These are phyloP conservation scores for Cytospora mali DNA, from an alignment of 2,329 filamentous ascomycete genomes.

Conservation along the genomic window DNA sequence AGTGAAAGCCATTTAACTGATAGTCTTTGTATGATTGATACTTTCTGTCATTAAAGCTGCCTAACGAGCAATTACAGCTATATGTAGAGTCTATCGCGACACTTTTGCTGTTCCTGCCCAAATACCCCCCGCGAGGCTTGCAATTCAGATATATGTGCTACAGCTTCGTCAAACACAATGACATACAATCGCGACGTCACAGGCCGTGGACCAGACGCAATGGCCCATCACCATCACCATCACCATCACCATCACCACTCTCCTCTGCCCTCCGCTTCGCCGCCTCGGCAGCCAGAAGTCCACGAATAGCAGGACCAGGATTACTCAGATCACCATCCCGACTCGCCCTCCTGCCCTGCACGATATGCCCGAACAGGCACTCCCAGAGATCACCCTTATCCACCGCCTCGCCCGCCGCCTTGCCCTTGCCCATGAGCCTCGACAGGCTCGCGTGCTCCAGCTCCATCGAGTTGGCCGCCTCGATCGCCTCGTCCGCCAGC, in stretches of 20 bases:
- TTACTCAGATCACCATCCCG: slow-evolving; percentile 3
- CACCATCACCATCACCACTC: background rate
- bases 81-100: background rate
- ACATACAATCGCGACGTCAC: background rate
- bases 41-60: background rate
- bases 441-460: slow-evolving; percentile 72
- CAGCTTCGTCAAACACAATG: background rate
- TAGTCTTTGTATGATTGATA: background rate
- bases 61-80: background rate
- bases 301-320: slow-evolving; percentile 30
- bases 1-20: background rate
- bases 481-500: slow-evolving; percentile 65
- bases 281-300: slow-evolving; percentile 50
- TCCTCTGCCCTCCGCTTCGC: slow-evolving; percentile 41
- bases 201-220: slow-evolving; percentile 12
- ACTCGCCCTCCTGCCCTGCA: slow-evolving; percentile 29
- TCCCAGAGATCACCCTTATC: slow-evolving; percentile 80
- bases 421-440: slow-evolving; percentile 70
- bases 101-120: background rate
- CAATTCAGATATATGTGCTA: background rate
- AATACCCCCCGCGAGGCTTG: background rate
- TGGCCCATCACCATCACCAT: background rate
- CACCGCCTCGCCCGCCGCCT: slow-evolving; percentile 77
- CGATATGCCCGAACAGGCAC: slow-evolving; percentile 74
- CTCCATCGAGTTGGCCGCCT: slow-evolving; percentile 83